Base-by-base conservation (phyloP, 2,329 filamentous ascomycete species). In the Pestalotiopsis sp. region DNA sequence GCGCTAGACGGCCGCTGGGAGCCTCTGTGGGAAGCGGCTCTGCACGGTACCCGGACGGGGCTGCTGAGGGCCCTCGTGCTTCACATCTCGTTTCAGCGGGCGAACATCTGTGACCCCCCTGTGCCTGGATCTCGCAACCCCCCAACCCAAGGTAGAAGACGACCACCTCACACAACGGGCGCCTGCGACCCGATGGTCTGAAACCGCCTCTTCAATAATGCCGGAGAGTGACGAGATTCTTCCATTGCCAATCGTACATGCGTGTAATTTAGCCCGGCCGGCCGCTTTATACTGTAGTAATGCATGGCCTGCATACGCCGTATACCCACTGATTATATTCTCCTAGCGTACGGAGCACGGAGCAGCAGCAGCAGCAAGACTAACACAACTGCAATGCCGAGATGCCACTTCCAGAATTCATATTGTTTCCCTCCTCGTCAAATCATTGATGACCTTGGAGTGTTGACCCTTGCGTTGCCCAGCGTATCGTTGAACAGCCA, bases 1-100 rank as follows among this genome's bases (percentile, higher is more conserved):
- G 30, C 30, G 30, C 30, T 35, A 35, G 30, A 35, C 7, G 7
- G 30, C 30, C 30, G 7, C 30, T 35, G 26, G 9, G 6, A 35
- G 6, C 7, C 30, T 35, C 30, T 9, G 30, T 35, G 30, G 26
- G 26, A 30, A 13, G 58, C 30, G 56, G 56, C 56, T 58, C 26
- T 35, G 44, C 44, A 52, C 44, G 55, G 56, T 58, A 58, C 22
- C 67, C 68, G 30, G 30, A 17, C 59, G 14, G 59, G 35, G 59
- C 35, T 38, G 62, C 62, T 56, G 71, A 72, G 68, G 73, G 69
- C 14, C 66, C 67, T 68, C 67, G 64, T 75, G 75, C 75, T 66
- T 77, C 75, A 77, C 71, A 72, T 72, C 68, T 60, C 60, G 75
- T 77, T 77, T 77, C 74, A 76, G 62, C 65, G 7, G 7, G 7